A percentile compares a stretch with the other conserved stretches of the same genome.
Conservation (phyloP, 768 basidiomycete species). For the Xerocomellus chrysenteron region DNA sequence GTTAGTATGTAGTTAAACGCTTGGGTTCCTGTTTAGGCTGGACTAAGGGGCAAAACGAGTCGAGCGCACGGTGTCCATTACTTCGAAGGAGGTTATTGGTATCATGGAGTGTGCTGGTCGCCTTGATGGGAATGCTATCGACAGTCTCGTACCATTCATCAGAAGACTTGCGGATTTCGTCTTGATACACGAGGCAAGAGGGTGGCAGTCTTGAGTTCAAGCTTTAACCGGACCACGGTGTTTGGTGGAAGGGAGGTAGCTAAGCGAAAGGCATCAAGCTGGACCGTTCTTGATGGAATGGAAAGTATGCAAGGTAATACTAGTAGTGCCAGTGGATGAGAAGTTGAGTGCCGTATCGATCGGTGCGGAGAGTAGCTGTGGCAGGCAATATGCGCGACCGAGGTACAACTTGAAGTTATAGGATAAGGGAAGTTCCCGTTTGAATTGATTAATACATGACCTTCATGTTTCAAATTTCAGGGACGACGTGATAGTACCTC, state of each 20-base stretch:
- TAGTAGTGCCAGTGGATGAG: neutral
- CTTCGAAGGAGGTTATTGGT: constrained; percentile 55
- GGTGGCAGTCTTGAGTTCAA: constrained; percentile 48
- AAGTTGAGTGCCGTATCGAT: neutral
- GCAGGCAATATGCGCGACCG: neutral
- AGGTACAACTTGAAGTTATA: neutral
- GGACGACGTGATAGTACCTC: constrained; percentile 2
- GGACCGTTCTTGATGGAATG: constrained; percentile 18
- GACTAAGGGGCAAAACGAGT: constrained; percentile 33
- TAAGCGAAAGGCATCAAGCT: constrained; percentile 14
- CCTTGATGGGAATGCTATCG: neutral
- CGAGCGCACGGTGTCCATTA: constrained; percentile 52
- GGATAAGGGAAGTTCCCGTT: neutral
- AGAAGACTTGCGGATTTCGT: constrained; percentile 58
- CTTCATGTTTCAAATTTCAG: constrained; percentile 14
- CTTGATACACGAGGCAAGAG: constrained; percentile 48
- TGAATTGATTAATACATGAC: neutral
- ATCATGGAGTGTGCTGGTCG: constrained; percentile 7
- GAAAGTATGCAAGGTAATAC: neutral
- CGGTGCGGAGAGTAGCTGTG: neutral
- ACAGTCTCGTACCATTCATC: constrained; percentile 35
- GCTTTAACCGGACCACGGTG: constrained; percentile 25
- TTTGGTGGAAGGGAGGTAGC: constrained; percentile 16
- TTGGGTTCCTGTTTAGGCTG: neutral
- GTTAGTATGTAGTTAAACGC: constrained; percentile 38